Evolutionary conservation across 2,329 filamentous ascomycete genomes (phyloP).

Genomic region (Penicillium sp.): DNA sequence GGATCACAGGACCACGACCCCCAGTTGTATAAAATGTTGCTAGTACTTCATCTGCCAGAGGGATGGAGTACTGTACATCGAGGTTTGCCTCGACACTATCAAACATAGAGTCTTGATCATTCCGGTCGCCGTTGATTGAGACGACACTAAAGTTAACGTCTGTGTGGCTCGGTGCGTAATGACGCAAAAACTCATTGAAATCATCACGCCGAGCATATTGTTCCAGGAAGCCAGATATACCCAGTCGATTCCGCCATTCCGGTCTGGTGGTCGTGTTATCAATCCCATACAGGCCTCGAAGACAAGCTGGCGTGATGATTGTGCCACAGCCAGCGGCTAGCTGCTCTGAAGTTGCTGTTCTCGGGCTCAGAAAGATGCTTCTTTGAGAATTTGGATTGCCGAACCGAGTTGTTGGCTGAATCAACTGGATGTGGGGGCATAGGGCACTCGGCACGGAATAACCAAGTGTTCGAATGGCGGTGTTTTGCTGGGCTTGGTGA

Average conservation of each 20-base stretch:
- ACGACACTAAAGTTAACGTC: constrained; percentile 58
- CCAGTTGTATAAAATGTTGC: constrained; percentile 61
- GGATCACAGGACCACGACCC: constrained; percentile 54
- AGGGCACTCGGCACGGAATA: constrained; percentile 63
- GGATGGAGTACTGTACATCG: constrained; percentile 61
- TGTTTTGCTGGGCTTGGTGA: constrained; percentile 42
- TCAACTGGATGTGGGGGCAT: constrained; percentile 57
- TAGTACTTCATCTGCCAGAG: constrained; percentile 55
- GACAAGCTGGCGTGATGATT: constrained; percentile 50
- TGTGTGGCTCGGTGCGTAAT: constrained; percentile 53
- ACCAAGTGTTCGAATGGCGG: constrained; percentile 55
- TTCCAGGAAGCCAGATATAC: constrained; percentile 51
- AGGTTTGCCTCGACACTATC: constrained; percentile 61
- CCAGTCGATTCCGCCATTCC: constrained; percentile 41
- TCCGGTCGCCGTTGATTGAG: constrained; percentile 57
- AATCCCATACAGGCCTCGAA: constrained; percentile 52
- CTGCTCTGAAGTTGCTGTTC: constrained; percentile 16
- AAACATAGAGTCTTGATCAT: constrained; percentile 46
- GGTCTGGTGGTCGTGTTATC: constrained; percentile 30
- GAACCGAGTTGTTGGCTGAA: constrained; percentile 66
- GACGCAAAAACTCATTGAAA: constrained; percentile 55
- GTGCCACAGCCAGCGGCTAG: constrained; percentile 38
- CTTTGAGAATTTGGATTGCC: constrained; percentile 49
- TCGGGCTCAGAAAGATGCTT: constrained; percentile 29
- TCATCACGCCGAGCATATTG: constrained; percentile 56